Evolutionary conservation across 2,329 filamentous ascomycete species (phyloP), one percentile per base, ranked within the genome.

Genomic region (Pseudogymnoascus sp.): DNA sequence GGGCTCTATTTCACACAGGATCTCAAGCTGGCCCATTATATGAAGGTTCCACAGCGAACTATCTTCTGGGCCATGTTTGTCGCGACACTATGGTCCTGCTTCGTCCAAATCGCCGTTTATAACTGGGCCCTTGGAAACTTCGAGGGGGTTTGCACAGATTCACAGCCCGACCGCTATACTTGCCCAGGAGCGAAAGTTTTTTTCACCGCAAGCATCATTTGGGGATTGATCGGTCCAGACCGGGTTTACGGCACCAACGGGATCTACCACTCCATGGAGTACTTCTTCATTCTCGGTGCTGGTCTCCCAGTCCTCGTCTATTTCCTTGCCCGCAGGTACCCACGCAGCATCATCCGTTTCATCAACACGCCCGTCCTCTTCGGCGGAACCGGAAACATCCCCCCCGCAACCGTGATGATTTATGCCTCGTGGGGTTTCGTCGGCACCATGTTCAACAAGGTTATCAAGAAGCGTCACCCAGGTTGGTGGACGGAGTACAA

Each of bases 401-500:
- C 88, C 8, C 88, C 88, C 0, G 88, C 88, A 0, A 89, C 86
- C 0, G 83, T 86, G 0, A 83, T 88, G 66, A 90, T 84, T 67
- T 91, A 90, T 70, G 82, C 89, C 50, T 83, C 83, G 70, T 91
- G 88, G 88, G 87, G 84, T 3, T 72, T 84, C 25, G 83, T 88
- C 5, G 88, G 88, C 7, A 80, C 82, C 59, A 67, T 86, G 37
- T 91, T 91, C 77, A 89, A 90, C 74, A 87, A 82, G 69, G 84
- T 79, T 68, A 82, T 91, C 71, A 83, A 83, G 71, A 80, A 85
- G 64, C 80, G 82, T 66, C 87, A 82, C 75, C 82, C 80, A 3
- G 87, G 85, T 35, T 91, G 88, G 88, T 91, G 88, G 88, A 77
- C 88, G 73, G 84, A 87, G 73, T 91, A 90, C 77, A 91, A 91